Base-by-base conservation (phyloP, 2,329 filamentous ascomycete species). In the Trichoderma sp. region DNA sequence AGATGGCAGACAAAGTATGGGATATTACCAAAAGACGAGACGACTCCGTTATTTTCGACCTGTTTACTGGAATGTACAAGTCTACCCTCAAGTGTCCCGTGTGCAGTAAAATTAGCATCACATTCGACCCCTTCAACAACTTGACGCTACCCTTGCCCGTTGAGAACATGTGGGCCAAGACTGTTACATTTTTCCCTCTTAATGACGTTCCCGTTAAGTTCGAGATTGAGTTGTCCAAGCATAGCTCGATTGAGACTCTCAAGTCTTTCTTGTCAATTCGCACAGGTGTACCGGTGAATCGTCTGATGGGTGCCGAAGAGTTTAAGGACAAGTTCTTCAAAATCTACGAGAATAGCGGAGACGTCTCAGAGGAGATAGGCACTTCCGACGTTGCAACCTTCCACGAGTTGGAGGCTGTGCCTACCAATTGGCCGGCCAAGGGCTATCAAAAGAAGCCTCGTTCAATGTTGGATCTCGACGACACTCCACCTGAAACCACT, bases 41-140 rank as follows among this genome's bases (percentile, higher is more conserved):
- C 79, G 95, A 98, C 81, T 98, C 97, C 0, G 93, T 98, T 56
- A 94, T 98, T 78, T 96, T 95, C 75, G 97, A 99, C 82, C 88
- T 99, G 12, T 99, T 99, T 83, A 97, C 95, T 27, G 97, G 97
- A 77, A 95, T 98, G 89, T 99, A 98, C 89, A 98, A 98, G 86
- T 98, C 97, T 62, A 98, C 96, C 0, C 90, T 99, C 77, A 93
- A 97, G 77, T 99, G 97, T 81, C 97, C 97, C 0, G 90, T 89
- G 8, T 99, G 97, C 83, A 90, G 93, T 79, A 99, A 98, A 85
- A 93, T 98, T 84, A 98, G 95, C 89, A 98, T 99, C 80, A 98
- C 97, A 0, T 99, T 99, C 81, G 97, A 99, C 82, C 97, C 97
- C 0, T 99, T 97, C 87, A 98, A 95, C 83, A 97, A 97, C 78